Conservation (phyloP, 2,329 filamentous ascomycete species). For the Byssoonygena ceratinophila region DNA sequence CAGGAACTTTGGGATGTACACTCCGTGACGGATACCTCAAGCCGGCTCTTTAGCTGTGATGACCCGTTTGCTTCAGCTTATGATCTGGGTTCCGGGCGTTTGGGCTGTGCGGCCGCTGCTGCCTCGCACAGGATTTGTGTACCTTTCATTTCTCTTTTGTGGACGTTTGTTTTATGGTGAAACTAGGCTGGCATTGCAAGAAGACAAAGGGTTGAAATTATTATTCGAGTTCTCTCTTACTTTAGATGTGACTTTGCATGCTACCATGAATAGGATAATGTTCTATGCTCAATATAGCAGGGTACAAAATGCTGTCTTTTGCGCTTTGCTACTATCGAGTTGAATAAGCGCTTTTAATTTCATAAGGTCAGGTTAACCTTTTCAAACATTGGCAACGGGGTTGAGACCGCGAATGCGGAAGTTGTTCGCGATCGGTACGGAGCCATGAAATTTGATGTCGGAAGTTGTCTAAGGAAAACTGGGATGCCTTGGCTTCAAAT, state of each 20-base stretch:
- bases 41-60: background rate
- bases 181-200: background rate
- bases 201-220: background rate
- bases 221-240: background rate
- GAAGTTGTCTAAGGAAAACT: too few relatives aligned
- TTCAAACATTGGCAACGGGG: background rate
- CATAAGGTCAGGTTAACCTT: background rate
- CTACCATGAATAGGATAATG: background rate
- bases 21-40: background rate
- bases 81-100: constrained; percentile 9
- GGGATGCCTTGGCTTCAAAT: background rate
- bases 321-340: too few relatives aligned
- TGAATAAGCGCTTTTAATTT: too few relatives aligned
- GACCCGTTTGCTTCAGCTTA: background rate
- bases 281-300: background rate
- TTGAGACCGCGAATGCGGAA: background rate
- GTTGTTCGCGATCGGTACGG: too few relatives aligned
- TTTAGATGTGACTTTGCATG: background rate
- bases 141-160: background rate
- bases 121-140: background rate
- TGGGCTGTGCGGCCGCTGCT: background rate
- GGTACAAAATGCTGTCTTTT: background rate
- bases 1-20: background rate
- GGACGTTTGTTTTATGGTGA: background rate
- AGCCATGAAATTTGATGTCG: too few relatives aligned